phyloP scores from a whole-genome alignment of 768 basidiomycete genomes.

The Leccinum variicolor region DNA sequence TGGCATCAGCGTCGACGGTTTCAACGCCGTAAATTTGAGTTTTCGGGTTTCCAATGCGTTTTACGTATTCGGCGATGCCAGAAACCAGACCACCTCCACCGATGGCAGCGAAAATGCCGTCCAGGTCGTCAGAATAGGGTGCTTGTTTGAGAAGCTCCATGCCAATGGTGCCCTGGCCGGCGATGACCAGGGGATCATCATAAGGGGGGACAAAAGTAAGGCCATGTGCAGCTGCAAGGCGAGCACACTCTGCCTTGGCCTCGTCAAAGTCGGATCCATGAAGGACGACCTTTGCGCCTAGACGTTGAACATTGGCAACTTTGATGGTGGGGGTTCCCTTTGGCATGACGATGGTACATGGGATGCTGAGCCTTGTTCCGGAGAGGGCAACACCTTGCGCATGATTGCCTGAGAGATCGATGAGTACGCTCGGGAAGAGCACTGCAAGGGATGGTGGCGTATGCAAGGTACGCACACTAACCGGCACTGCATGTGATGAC shows the following conservation, averaged over 20 bases:
- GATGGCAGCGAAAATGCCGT: slow-evolving; percentile 85
- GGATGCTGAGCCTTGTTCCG: slow-evolving; percentile 80
- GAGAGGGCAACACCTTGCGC: slow-evolving; percentile 98
- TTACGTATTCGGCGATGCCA: slow-evolving; percentile 91
- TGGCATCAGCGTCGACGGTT: slow-evolving; percentile 92
- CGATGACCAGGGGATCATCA: slow-evolving; percentile 95
- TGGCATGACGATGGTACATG: slow-evolving; percentile 99
- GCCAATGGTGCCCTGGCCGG: slow-evolving; percentile 93
- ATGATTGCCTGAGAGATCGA: slow-evolving; percentile 74
- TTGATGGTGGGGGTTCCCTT: slow-evolving; percentile 94
- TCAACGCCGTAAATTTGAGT: slow-evolving; percentile 89
- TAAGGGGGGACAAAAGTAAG: slow-evolving; percentile 94
- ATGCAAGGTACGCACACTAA: slow-evolving; percentile 59
- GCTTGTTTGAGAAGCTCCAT: slow-evolving; percentile 94
- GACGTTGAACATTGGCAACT: slow-evolving; percentile 88
- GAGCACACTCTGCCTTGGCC: slow-evolving; percentile 91
- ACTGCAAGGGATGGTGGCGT: slow-evolving; percentile 3
- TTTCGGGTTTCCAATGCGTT: slow-evolving; percentile 82
- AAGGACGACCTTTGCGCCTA: slow-evolving; percentile 92
- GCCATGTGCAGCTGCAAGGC: slow-evolving; percentile 71
- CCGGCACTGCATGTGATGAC: slow-evolving; percentile 98
- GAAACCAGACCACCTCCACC: slow-evolving; percentile 92
- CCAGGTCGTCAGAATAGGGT: slow-evolving; percentile 67
- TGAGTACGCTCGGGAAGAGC: background rate
- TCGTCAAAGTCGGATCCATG: slow-evolving; percentile 94